Base-by-base conservation (phyloP, 1,139 yeast genomes). In the Hyphopichia fennica region DNA sequence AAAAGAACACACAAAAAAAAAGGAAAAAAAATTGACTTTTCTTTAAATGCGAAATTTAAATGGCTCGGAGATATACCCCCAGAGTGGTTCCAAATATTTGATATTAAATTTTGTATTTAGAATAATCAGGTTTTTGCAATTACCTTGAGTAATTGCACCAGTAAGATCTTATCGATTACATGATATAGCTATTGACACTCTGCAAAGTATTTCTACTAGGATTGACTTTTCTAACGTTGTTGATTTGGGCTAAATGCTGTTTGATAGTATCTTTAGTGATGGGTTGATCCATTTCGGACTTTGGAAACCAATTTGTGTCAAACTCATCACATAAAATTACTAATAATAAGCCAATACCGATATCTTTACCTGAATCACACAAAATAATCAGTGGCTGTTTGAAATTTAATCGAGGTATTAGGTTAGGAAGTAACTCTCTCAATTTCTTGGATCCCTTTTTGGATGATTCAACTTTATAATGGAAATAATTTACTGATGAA, bases 181-280 rank as follows among this genome's bases (percentile, higher is more conserved):
- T 35, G 3, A 35, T 4, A 18, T 17, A 35, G 10, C 33, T 35
- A 49, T 82, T 82, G 3, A 83, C 74, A 43, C 85, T 77, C 50
- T 86, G 93, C 34, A 88, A 63, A 0, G 95, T 84, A 22, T 87
- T 81, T 41, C 96, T 67, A 45, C 91, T 82, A 0, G 96, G 96
- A 47, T 87, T 87, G 8, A 79, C 79, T 37, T 73, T 76, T 18
- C 72, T 61, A 3, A 63, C 52, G 4, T 69, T 63, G 19, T 75
- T 69, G 5, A 88, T 54, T 41, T 62, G 60, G 2, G 82, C 77
- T 36, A 87, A 62, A 44, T 85, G 83, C 48, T 73, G 75, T 43
- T 81, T 77, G 8, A 89, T 76, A 4, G 69, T 52, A 19, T 72
- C 80, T 55, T 86, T 86, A 16, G n/a, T 31, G 16, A 11, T 17